These are phyloP conservation scores for Anacardium occidentale DNA, from an alignment of 345 rosid species.

Conservation along the genomic window DNA sequence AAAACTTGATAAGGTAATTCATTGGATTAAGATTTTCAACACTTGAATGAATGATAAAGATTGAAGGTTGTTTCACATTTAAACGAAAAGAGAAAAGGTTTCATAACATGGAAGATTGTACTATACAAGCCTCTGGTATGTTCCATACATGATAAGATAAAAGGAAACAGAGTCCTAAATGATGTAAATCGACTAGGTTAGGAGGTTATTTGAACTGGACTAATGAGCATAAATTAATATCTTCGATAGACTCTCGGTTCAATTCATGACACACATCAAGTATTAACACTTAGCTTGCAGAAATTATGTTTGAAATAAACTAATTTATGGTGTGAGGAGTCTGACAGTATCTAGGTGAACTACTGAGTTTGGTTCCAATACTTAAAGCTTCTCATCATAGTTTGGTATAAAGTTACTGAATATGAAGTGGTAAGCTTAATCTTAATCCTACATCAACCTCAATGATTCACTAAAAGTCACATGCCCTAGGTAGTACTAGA, in stretches of 20 bases:
- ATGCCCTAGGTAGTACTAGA: too few relatives aligned
- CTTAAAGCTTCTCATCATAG: neutral
- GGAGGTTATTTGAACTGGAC: neutral
- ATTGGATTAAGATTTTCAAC: too few relatives aligned
- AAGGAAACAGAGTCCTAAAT: neutral
- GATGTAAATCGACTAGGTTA: too few relatives aligned
- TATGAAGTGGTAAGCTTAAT: neutral
- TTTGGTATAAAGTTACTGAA: neutral
- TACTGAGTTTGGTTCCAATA: neutral
- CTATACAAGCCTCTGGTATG: neutral
- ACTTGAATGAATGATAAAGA: neutral
- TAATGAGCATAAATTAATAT: neutral
- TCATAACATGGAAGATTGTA: neutral
- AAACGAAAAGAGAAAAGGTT: neutral
- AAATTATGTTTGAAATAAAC: neutral
- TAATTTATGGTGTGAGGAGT: neutral
- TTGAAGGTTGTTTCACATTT: neutral
- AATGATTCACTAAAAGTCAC: too few relatives aligned
- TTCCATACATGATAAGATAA: too few relatives aligned
- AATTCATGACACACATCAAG: neutral
- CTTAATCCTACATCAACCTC: neutral
- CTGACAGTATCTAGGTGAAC: neutral
- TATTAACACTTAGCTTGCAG: neutral
- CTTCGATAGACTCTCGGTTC: too few relatives aligned
- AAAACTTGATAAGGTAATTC: neutral